Evolutionary conservation across 2,329 filamentous ascomycete genomes (phyloP), one percentile per base, ranked within the genome.

Genomic region (Karstenula rhodostoma): DNA sequence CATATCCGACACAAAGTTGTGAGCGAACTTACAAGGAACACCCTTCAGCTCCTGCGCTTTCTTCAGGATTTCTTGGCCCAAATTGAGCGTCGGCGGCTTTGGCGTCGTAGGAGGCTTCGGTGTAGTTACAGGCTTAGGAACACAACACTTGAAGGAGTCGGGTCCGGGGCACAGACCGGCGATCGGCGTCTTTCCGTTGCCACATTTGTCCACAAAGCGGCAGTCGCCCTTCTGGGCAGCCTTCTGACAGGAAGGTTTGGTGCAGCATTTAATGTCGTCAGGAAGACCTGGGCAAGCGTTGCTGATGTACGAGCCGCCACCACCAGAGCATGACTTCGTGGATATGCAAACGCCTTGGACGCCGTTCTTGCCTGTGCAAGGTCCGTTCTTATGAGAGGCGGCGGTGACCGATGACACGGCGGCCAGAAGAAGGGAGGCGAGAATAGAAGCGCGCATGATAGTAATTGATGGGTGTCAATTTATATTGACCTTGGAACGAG

Each of bases 191-290:
- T 65, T 68, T 15, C 60, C 66, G n/a, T 58, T 59, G 4, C 55
- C 58, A 43, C 66, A 68, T 6, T 67, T 47, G 22, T 65, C 52
- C 15, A 59, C 56, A 59, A 62, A 68, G 15, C 66, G 62, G 50
- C 65, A 67, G 42, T 67, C 67, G 19, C 67, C 67, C n/a, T 50
- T 61, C 19, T 57, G 53, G 8, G 56, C 61, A n/a, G 49, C 61
- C 19, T 46, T 46, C 40, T 62, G 58, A 35, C 67, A 70, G 13
- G 51, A 55, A 15, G 67, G 52, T 42, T 70, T 70, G 1, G 65
- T 67, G 56, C 67, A 70, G 56, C 67, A 70, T 60, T 68, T 68
- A 44, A 70, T 68, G 33, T 70, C 57, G 17, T 68, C 66, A 8
- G 67, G 62, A 22, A 62, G 65, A 15, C 64, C 64, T 3, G 67